These are phyloP conservation scores for Chloranthus sessilifolius DNA, from an alignment of 164 flowering plant species.

Conservation along the genomic window DNA sequence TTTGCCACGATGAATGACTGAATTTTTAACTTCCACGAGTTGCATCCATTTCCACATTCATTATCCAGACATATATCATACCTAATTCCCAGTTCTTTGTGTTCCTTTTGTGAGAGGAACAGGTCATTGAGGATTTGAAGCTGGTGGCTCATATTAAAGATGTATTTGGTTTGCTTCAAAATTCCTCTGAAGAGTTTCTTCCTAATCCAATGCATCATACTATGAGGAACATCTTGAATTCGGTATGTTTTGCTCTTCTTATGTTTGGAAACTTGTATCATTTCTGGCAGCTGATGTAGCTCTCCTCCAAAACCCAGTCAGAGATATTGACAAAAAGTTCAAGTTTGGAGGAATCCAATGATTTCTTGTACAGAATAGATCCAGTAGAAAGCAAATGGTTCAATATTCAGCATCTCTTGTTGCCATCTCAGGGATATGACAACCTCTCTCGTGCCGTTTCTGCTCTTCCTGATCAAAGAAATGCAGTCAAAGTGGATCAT, in stretches of 20 bases:
- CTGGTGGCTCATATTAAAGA: conserved; percentile 36
- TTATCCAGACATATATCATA: too few relatives aligned
- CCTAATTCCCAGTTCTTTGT: neutral
- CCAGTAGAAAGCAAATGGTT: conserved; percentile 1
- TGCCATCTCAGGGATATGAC: neutral
- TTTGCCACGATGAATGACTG: too few relatives aligned
- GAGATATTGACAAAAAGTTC: neutral
- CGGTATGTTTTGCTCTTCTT: neutral
- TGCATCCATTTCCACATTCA: too few relatives aligned
- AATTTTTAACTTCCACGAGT: too few relatives aligned
- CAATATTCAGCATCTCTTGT: neutral
- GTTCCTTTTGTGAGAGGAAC: conserved; percentile 11
- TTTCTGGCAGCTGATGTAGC: neutral
- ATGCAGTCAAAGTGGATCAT: neutral
- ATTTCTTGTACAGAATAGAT: neutral
- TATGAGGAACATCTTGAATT: neutral
- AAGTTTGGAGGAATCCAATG: neutral
- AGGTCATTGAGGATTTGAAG: conserved; percentile 57
- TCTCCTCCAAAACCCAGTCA: neutral
- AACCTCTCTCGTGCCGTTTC: neutral
- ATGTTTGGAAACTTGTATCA: neutral
- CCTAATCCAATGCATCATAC: conserved; percentile 1
- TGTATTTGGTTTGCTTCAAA: conserved; percentile 30
- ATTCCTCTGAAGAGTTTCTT: conserved; percentile 5
- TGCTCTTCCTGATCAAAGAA: conserved; percentile 2